Evolutionary conservation across 495 filamentous ascomycete genomes (phyloP).

Genomic region (Tuber magnatum): DNA sequence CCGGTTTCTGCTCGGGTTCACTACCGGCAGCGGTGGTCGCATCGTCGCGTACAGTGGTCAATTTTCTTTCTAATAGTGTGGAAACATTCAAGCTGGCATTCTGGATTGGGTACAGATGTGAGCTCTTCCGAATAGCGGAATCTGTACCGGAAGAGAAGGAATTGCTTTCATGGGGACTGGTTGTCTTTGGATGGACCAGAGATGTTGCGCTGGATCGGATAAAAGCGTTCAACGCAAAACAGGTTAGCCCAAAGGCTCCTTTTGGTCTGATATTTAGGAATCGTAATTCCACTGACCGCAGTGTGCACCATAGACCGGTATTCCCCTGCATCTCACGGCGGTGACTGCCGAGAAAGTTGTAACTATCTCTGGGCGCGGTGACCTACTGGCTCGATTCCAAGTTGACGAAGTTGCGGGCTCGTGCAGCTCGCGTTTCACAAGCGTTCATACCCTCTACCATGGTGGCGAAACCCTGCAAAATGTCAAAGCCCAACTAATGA

Average conservation of each 20-base stretch:
- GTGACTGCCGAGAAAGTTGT: conserved; percentile 30
- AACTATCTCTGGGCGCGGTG: conserved; percentile 28
- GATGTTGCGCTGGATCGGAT: conserved; percentile 26
- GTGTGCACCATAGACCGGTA: conserved; percentile 9
- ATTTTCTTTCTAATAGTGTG: conserved; percentile 26
- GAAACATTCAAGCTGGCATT: conserved; percentile 28
- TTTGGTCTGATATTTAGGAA: conserved; percentile 6
- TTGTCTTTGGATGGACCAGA: conserved; percentile 33
- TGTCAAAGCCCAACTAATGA: conserved; percentile 17
- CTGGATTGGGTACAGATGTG: conserved; percentile 33
- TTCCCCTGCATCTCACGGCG: conserved; percentile 27
- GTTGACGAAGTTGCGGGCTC: conserved; percentile 25
- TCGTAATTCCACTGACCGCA: not conserved
- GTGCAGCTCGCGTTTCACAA: conserved; percentile 26
- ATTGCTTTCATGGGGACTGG: conserved; percentile 28
- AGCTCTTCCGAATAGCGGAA: conserved; percentile 27
- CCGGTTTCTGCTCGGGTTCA: conserved; percentile 32
- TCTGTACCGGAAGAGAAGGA: conserved; percentile 22
- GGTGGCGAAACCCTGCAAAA: conserved; percentile 18
- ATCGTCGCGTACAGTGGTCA: conserved; percentile 17
- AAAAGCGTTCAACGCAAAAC: conserved; percentile 19
- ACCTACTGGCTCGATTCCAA: conserved; percentile 28
- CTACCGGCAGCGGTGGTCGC: conserved; percentile 27
- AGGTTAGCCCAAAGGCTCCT: conserved; percentile 11
- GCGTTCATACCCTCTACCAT: conserved; percentile 31